Evolutionary conservation across 495 filamentous ascomycete genomes (phyloP), one percentile per base, ranked within the genome.

Genomic region (Astrocystis sublimbata): DNA sequence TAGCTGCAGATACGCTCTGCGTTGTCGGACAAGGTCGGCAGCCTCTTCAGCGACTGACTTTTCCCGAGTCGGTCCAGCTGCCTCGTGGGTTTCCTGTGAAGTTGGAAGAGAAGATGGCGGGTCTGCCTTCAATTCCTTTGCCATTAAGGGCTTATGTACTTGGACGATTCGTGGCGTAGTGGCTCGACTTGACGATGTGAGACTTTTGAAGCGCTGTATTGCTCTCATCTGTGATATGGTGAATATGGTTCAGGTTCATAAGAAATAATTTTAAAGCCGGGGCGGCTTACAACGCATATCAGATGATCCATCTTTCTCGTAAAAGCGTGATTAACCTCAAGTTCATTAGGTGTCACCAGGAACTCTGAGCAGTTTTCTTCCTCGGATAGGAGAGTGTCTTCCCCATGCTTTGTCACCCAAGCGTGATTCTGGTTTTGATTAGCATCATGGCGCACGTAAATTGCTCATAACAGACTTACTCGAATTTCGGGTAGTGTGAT

Each of bases 261-360:
- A 42, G 24, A 36, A 40, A 63, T 21, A 10, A 26, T 17, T 4
- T 33, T 19, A 26, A 23, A 63, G 17, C 6, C 42, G 35, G n/a
- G 40, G 28, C 24, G 24, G 76, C 89, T 71, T 85, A 96, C 92
- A 63, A 98, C 88, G 24, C 88, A 88, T 59, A 98, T 76, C 4
- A 97, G 79, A 65, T 93, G 87, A 50, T 83, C 86, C 78, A 98
- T 89, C 64, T 90, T 96, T 8, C 82, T 83, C 1, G 94, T 98
- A 57, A 98, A 97, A 24, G 96, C 96, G 46, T 86, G 84, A 61
- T 94, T 89, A 67, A 96, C 84, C 73, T 98, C 94, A 55, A 92
- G 89, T 53, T 92, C 86, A 30, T 92, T 98, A 3, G 94, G 93
- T 6, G 84, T 78, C 38, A 89, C 88, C 23, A 98, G 81, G 8